A percentile compares a stretch with the other conserved stretches of the same genome.
These are phyloP conservation scores for Chaetomium tenue DNA, from an alignment of 495 filamentous ascomycete genomes.

Conservation along the genomic window DNA sequence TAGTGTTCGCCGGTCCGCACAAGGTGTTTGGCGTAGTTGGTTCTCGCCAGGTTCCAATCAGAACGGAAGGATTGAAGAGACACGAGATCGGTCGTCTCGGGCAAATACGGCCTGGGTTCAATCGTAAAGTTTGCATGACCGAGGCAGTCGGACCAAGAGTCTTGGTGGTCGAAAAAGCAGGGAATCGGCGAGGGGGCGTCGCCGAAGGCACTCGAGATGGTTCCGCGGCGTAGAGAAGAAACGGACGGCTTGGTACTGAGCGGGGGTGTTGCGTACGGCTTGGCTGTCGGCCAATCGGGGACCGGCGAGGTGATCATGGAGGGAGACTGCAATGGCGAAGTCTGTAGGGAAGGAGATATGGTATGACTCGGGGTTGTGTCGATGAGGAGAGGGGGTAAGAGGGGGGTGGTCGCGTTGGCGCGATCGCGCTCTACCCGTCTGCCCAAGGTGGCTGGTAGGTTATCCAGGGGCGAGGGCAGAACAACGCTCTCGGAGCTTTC, in stretches of 20 bases:
- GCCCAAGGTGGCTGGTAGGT: constrained; percentile 55
- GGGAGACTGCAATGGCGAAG: constrained; percentile 82
- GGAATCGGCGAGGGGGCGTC: constrained; percentile 52
- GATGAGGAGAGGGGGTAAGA: constrained; percentile 76
- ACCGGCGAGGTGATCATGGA: constrained; percentile 45
- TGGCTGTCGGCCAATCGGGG: constrained; percentile 31
- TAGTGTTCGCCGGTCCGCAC: constrained; percentile 85
- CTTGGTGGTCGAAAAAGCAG: constrained; percentile 60
- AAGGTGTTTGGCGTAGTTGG: constrained; percentile 79
- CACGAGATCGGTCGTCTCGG: constrained; percentile 55
- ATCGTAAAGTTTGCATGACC: constrained; percentile 94
- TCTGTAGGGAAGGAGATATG: constrained; percentile 47
- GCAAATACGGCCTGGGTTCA: constrained; percentile 73
- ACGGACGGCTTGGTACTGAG: constrained; percentile 76
- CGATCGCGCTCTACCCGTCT: constrained; percentile 56
- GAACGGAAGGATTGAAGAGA: constrained; percentile 65
- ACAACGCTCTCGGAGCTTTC: constrained; percentile 55
- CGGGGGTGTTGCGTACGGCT: constrained; percentile 64
- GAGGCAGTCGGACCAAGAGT: constrained; percentile 78
- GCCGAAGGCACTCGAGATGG: constrained; percentile 32
- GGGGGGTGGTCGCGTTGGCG: constrained; percentile 69
- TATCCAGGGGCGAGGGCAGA: constrained; percentile 53
- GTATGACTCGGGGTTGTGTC: constrained; percentile 39
- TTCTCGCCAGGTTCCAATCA: constrained; percentile 77
- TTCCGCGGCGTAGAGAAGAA: constrained; percentile 64